A percentile compares a stretch with the other conserved stretches of the same genome.
Evolutionary conservation across 225 moss, liverwort and hornwort species (phyloP).

Genomic region (Physcomitrellopsis africana): DNA sequence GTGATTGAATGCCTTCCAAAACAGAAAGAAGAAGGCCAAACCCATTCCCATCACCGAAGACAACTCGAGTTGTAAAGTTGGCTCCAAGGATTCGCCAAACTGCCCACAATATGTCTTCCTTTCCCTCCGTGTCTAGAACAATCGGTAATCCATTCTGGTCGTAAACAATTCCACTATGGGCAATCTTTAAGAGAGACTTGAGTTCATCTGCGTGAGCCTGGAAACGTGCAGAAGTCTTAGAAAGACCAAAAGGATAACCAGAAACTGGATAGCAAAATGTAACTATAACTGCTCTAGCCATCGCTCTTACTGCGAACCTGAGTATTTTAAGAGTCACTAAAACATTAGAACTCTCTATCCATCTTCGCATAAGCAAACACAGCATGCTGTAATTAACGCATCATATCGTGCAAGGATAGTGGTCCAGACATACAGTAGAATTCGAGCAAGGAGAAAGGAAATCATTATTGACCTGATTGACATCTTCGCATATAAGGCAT

Average conservation of each 20-base stretch:
- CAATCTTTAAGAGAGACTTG: slow-evolving; percentile 64
- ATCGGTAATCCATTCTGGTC: slow-evolving; percentile 54
- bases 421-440: neutral
- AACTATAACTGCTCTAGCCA: neutral
- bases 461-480: slow-evolving; percentile 57
- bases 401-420: slow-evolving; percentile 8
- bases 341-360: slow-evolving; percentile 7
- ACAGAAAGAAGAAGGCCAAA: slow-evolving; percentile 73
- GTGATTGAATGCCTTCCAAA: slow-evolving; percentile 63
- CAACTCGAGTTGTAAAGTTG: slow-evolving; percentile 54
- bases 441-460: neutral
- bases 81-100: slow-evolving; percentile 81
- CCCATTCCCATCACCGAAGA: slow-evolving; percentile 80
- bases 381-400: neutral
- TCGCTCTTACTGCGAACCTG: neutral
- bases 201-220: slow-evolving; percentile 84
- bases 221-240: slow-evolving; percentile 22
- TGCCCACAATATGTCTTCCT: slow-evolving; percentile 78
- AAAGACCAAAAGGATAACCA: neutral
- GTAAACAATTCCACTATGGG: slow-evolving; percentile 57
- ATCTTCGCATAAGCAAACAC: neutral
- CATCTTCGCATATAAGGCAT: slow-evolving; percentile 82
- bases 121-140: slow-evolving; percentile 55
- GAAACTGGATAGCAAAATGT: neutral
- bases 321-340: slow-evolving; percentile 1